A percentile compares a stretch with the other conserved stretches of the same genome.
These are phyloP conservation scores for Tolypocladium tundrense DNA, from an alignment of 2,329 filamentous ascomycete species.

Conservation along the genomic window DNA sequence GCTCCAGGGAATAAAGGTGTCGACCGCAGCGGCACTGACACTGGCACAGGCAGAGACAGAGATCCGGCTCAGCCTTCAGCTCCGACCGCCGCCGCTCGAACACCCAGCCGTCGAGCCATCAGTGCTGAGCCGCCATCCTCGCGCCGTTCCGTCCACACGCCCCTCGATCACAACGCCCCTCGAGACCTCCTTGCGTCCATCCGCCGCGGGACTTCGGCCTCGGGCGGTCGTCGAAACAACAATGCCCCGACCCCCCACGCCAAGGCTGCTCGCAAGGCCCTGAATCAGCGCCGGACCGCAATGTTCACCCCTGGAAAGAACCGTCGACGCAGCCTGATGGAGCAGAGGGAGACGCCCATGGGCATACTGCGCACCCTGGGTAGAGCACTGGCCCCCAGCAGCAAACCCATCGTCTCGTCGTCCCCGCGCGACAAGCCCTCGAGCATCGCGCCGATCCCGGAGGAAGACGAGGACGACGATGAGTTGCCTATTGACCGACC, in stretches of 20 bases:
- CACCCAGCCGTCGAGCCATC: conserved; percentile 17
- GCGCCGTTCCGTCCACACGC: conserved; percentile 30
- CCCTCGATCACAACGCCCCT: conserved; percentile 25
- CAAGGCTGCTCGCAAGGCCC: conserved; percentile 46
- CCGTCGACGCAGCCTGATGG: conserved; percentile 45
- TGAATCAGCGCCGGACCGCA: conserved; percentile 48
- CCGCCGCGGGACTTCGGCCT: conserved; percentile 33
- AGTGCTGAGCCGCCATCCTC: conserved; percentile 28
- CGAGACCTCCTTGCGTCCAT: conserved; percentile 28
- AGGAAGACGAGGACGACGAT: conserved; percentile 36
- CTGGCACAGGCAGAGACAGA: background rate
- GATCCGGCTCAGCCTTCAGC: background rate
- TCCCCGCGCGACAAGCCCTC: conserved; percentile 21
- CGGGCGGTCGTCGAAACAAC: conserved; percentile 28
- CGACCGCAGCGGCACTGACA: too few relatives aligned
- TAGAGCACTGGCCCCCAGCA: conserved; percentile 39
- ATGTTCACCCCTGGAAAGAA: conserved; percentile 50
- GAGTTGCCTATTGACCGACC: conserved; percentile 40
- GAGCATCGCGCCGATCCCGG: conserved; percentile 16
- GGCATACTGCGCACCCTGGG: conserved; percentile 44
- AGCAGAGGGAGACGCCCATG: conserved; percentile 45
- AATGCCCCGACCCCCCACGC: conserved; percentile 49
- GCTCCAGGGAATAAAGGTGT: background rate
- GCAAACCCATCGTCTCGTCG: conserved; percentile 33
- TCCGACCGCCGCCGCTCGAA: conserved; percentile 7